A percentile compares a stretch with the other conserved stretches of the same genome.
phyloP scores from a whole-genome alignment of 768 basidiomycete genomes.

The Kwoniella mangroviensis region DNA sequence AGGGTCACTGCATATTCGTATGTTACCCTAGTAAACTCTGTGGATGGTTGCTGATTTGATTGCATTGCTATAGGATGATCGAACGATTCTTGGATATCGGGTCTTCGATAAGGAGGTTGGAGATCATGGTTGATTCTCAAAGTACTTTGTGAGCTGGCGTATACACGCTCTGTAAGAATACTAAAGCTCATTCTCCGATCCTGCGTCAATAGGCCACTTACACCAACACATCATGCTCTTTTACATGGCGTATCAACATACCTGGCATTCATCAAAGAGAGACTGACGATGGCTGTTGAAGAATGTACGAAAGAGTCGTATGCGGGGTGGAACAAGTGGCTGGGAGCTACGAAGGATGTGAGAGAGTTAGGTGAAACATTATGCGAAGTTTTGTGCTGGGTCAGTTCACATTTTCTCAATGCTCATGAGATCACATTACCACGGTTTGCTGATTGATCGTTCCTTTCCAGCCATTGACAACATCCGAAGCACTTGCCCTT shows the following conservation, averaged over 20 bases:
- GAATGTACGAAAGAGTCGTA: conserved; percentile 13
- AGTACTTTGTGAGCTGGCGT: conserved; percentile 27
- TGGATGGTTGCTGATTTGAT: conserved; percentile 5
- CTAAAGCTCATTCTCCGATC: not conserved
- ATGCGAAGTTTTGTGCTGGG: conserved; percentile 46
- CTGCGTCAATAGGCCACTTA: conserved; percentile 29
- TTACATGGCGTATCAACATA: conserved; percentile 43
- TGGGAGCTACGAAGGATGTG: conserved; percentile 25
- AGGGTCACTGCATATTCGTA: conserved; percentile 25
- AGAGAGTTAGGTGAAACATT: conserved; percentile 23
- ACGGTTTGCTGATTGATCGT: not conserved
- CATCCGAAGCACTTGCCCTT: conserved; percentile 13
- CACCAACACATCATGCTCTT: conserved; percentile 49
- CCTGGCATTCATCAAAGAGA: conserved; percentile 41
- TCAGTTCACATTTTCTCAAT: conserved; percentile 16
- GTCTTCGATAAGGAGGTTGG: conserved; percentile 39
- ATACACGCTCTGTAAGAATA: too few species aligned
- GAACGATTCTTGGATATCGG: conserved; percentile 37
- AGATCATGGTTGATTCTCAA: conserved; percentile 37
- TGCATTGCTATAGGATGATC: conserved; percentile 16
- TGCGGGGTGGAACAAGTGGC: conserved; percentile 33
- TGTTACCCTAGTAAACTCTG: conserved; percentile 7
- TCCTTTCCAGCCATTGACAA: conserved; percentile 28
- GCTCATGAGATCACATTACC: not conserved
- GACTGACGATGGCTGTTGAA: conserved; percentile 27